A percentile compares a stretch with the other conserved stretches of the same genome.
These are phyloP conservation scores for Phyllachora maydis DNA, from an alignment of 2,329 filamentous ascomycete species.

Conservation along the genomic window DNA sequence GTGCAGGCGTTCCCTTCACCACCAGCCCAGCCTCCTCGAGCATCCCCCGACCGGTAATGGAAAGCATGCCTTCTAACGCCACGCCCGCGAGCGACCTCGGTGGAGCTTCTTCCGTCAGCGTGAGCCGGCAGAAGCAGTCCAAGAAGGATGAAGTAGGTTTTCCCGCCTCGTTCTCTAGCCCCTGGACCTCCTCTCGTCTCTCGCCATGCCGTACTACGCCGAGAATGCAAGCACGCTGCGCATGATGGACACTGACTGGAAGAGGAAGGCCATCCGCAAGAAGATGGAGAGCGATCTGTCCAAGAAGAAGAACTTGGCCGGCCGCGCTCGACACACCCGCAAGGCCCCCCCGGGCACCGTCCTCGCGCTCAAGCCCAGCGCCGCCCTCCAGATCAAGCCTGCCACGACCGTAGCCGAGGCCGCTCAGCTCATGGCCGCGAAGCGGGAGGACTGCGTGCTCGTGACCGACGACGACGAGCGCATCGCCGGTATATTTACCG, in stretches of 20 bases:
- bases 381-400: conserved; percentile 93
- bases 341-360: conserved; percentile 95
- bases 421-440: conserved; percentile 95
- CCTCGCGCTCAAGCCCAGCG: conserved; percentile 83
- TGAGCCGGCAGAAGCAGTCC: conserved; percentile 86
- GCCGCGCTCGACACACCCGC: conserved; percentile 63
- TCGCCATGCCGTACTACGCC: conserved; percentile 1
- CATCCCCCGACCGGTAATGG: conserved; percentile 55
- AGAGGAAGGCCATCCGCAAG: conserved; percentile 67
- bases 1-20: conserved; percentile 36
- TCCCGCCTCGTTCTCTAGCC: conserved; percentile 2
- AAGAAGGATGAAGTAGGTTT: conserved; percentile 88
- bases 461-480: conserved; percentile 96
- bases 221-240: conserved; percentile 1
- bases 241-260: conserved; percentile 9
- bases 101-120: conserved; percentile 60
- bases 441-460: conserved; percentile 92
- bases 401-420: conserved; percentile 85
- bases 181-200: neutral
- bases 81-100: conserved; percentile 33
- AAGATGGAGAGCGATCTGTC: conserved; percentile 95
- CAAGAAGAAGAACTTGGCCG: conserved; percentile 78
- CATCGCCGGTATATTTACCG: conserved; percentile 96
- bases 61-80: conserved; percentile 20
- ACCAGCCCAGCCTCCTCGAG: conserved; percentile 40